Percentiles rank a stretch among this genome's conserved stretches.
These are phyloP conservation scores for Uromyces viciae-fabae DNA, from an alignment of 1,284 basidiomycete genomes.

Conservation along the genomic window DNA sequence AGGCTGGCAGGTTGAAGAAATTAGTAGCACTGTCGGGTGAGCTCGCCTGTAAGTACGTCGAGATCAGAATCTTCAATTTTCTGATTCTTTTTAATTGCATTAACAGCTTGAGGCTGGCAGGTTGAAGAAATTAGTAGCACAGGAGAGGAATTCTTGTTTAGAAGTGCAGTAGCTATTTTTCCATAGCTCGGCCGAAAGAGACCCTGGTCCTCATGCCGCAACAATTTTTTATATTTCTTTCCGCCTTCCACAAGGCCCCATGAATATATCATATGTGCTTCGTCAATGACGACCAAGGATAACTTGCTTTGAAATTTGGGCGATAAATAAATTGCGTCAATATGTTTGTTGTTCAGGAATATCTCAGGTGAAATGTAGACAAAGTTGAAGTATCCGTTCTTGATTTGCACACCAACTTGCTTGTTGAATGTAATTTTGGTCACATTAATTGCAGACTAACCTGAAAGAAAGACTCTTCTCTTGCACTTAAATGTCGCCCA, in stretches of 20 bases:
- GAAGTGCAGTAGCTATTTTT: not conserved
- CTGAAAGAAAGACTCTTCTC: not conserved
- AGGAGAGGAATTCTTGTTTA: not conserved
- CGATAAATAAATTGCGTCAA: not conserved
- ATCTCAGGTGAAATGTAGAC: not conserved
- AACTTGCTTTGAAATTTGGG: not conserved
- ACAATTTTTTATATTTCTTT: not conserved
- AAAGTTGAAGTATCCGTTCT: not conserved
- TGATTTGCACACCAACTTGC: not conserved
- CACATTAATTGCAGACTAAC: not conserved
- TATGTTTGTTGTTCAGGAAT: not conserved
- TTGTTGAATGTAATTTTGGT: not conserved
- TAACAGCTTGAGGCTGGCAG: not conserved
- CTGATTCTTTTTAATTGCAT: not conserved
- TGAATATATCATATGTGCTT: too few species aligned
- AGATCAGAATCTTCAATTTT: too few species aligned
- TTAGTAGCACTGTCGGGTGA: too few species aligned
- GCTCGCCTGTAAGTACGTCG: too few species aligned
- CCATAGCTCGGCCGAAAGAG: not conserved
- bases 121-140: not conserved
- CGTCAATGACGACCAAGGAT: not conserved
- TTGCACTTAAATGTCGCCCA: not conserved
- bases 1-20: too few species aligned
- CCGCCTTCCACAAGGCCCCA: not conserved
- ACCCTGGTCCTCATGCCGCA: not conserved